Conservation (phyloP, 768 basidiomycete genomes). For the Lenzites betulinus region DNA sequence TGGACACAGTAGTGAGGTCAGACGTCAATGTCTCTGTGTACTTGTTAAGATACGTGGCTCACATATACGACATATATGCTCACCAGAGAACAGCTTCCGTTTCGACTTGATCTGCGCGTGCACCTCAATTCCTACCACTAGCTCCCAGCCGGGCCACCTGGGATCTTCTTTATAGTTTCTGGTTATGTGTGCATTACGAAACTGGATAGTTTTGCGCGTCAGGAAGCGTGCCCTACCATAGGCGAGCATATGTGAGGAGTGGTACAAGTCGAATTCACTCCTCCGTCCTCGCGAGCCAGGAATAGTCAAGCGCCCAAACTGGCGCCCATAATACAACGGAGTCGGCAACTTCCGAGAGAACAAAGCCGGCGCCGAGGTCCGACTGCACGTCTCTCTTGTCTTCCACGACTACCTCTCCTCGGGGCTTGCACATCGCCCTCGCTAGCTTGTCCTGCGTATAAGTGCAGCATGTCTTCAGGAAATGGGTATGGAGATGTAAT, state of each 20-base stretch:
- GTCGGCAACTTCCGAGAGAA: slow-evolving; percentile 16
- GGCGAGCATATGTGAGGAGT: slow-evolving; percentile 19
- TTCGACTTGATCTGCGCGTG: slow-evolving; percentile 92
- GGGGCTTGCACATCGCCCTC: background rate
- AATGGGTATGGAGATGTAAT: slow-evolving; percentile 13
- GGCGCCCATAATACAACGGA: slow-evolving; percentile 1
- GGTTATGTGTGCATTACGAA: slow-evolving; percentile 16
- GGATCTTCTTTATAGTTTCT: slow-evolving; percentile 24
- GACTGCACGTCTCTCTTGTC: slow-evolving; percentile 9
- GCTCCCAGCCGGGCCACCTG: slow-evolving; percentile 85
- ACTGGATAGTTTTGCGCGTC: background rate
- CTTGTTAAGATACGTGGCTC: background rate
- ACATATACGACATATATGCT: slow-evolving; percentile 26
- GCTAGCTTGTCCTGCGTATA: background rate
- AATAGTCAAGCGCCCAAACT: background rate
- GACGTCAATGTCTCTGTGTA: slow-evolving; percentile 43
- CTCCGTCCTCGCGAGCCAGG: background rate
- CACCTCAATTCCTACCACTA: slow-evolving; percentile 92
- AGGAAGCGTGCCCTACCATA: slow-evolving; percentile 18
- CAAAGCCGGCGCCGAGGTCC: slow-evolving; percentile 16
- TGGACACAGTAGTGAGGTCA: slow-evolving; percentile 56
- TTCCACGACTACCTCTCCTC: slow-evolving; percentile 14
- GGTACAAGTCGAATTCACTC: background rate
- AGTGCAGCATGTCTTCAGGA: slow-evolving; percentile 16
- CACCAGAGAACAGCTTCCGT: slow-evolving; percentile 85